These are phyloP conservation scores for Dactylella cylindrospora DNA, from an alignment of 2,329 filamentous ascomycete genomes.

Conservation along the genomic window DNA sequence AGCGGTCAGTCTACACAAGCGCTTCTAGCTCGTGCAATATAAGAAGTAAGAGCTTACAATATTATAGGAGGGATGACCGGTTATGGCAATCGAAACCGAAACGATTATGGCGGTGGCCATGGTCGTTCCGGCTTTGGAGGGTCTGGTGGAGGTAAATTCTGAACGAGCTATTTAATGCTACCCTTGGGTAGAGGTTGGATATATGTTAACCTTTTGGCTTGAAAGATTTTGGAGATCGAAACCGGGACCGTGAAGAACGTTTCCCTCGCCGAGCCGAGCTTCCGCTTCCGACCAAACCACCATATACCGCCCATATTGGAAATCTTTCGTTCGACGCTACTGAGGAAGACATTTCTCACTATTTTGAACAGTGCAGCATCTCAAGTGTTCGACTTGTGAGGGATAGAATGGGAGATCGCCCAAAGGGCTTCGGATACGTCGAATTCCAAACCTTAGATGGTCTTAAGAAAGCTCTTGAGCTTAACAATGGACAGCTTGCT, in stretches of 20 bases:
- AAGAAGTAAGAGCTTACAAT: slow-evolving; percentile 16
- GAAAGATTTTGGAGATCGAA: background rate
- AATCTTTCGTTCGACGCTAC: slow-evolving; percentile 96
- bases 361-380: slow-evolving; percentile 81
- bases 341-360: slow-evolving; percentile 75
- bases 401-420: slow-evolving; percentile 88
- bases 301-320: slow-evolving; percentile 92
- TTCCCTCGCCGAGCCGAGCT: slow-evolving; percentile 72
- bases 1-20: slow-evolving; percentile 18
- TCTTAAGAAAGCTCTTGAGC: slow-evolving; percentile 81
- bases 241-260: slow-evolving; percentile 48
- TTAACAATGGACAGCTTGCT: slow-evolving; percentile 80
- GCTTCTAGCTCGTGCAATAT: background rate
- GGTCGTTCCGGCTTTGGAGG: slow-evolving; percentile 20
- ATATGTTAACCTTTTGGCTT: background rate
- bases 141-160: slow-evolving; percentile 3
- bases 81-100: slow-evolving; percentile 35
- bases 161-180: background rate
- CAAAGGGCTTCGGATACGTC: slow-evolving; percentile 97
- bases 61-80: slow-evolving; percentile 36
- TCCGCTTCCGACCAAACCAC: slow-evolving; percentile 86
- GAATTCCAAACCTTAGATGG: slow-evolving; percentile 88
- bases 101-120: slow-evolving; percentile 19
- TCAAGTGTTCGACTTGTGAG: slow-evolving; percentile 94
- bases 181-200: slow-evolving; percentile 3